A percentile compares a stretch with the other conserved stretches of the same genome.
phyloP scores from a whole-genome alignment of 495 filamentous ascomycete genomes.

The Gamarada debralockiae region DNA sequence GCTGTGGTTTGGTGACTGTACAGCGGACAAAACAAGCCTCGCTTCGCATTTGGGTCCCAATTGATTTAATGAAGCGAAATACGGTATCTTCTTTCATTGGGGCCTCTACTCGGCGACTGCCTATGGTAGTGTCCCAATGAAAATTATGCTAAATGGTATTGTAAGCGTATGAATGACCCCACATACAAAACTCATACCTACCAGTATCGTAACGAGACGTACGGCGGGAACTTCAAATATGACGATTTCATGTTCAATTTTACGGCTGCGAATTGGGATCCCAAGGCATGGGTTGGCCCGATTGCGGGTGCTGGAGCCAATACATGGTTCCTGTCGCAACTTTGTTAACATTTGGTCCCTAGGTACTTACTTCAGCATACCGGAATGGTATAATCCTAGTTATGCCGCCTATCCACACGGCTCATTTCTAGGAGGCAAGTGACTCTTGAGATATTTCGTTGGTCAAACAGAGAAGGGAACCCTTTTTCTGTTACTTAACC shows the following conservation, averaged over 20 bases:
- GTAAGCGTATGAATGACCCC: constrained; percentile 20
- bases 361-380: constrained; percentile 47
- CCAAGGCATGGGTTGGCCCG: constrained; percentile 52
- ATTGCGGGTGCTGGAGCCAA: constrained; percentile 35
- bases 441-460: no score
- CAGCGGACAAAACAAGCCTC: not conserved
- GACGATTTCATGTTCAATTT: constrained; percentile 53
- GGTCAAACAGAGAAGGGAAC: no score
- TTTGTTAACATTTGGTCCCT: not conserved
- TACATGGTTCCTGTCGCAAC: constrained; percentile 6
- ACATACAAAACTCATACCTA: constrained; percentile 30
- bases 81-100: no score
- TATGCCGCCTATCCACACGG: constrained; percentile 36
- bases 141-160: not conserved
- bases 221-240: constrained; percentile 45
- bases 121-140: not conserved
- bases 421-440: no score
- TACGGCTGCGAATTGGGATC: constrained; percentile 42
- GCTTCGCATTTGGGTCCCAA: not conserved
- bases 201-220: constrained; percentile 44
- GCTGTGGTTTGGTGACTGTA: not conserved
- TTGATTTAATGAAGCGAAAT: not conserved
- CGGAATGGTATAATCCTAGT: constrained; percentile 52
- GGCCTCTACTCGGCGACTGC: not conserved
- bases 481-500: not conserved